Evolutionary conservation across 2,329 filamentous ascomycete genomes (phyloP).

Genomic region (Hymenoscyphus infarciens): DNA sequence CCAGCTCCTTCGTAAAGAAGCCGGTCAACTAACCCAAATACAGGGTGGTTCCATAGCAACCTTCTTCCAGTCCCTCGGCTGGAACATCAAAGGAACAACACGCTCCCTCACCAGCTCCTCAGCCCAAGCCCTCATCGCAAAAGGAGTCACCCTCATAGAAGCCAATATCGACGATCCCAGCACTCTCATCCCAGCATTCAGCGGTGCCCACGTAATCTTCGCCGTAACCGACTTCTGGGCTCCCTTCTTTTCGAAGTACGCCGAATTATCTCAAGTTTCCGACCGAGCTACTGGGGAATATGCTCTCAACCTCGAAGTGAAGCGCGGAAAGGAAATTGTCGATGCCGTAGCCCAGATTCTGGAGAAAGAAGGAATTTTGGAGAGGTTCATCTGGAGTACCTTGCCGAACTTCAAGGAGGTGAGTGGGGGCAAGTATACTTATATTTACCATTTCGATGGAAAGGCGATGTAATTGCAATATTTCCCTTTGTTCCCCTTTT

Average conservation of each 20-base stretch:
- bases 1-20: not conserved
- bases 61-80: conserved; percentile 44
- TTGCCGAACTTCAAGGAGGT: conserved; percentile 33
- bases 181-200: conserved; percentile 33
- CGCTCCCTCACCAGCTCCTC: conserved; percentile 42
- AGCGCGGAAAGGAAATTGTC: conserved; percentile 35
- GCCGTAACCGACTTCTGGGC: conserved; percentile 37
- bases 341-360: conserved; percentile 34
- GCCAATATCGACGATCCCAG: conserved; percentile 25
- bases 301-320: conserved; percentile 27
- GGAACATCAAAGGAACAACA: conserved; percentile 46
- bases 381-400: conserved; percentile 25
- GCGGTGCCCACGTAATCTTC: conserved; percentile 39
- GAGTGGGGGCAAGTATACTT: conserved; percentile 38
- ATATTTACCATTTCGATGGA: conserved; percentile 39
- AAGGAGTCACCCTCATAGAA: conserved; percentile 43
- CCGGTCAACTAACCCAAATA: not conserved
- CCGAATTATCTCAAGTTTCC: conserved; percentile 16
- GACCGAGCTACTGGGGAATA: conserved; percentile 25
- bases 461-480: too few relatives aligned
- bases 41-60: conserved; percentile 46
- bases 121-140: conserved; percentile 38
- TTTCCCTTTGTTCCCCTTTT: too few relatives aligned
- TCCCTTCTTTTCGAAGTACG: conserved; percentile 19
- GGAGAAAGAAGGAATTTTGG: conserved; percentile 21